Percentiles rank a stretch among this genome's conserved stretches.
Evolutionary conservation across 2,329 filamentous ascomycete genomes (phyloP).

Genomic region (Cryoendolithus antarcticus): DNA sequence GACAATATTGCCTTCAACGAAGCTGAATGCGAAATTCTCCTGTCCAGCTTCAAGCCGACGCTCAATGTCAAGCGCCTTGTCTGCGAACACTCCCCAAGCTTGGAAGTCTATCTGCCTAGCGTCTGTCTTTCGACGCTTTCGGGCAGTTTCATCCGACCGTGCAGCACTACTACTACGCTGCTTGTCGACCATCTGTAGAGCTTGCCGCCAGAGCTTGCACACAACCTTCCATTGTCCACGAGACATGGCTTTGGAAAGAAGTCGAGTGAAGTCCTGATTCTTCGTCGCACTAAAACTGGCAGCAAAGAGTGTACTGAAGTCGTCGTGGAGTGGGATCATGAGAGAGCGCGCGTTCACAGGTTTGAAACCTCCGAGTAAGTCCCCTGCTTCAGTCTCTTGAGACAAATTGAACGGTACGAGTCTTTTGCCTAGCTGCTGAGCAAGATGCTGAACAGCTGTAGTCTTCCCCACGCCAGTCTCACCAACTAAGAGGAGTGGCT

Average conservation of each 20-base stretch:
- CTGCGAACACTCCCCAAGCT: conserved; percentile 71
- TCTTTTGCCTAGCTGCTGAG: conserved; percentile 70
- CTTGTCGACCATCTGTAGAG: conserved; percentile 72
- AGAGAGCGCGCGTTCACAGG: conserved; percentile 82
- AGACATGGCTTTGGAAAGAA: conserved; percentile 64
- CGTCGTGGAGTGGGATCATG: conserved; percentile 80
- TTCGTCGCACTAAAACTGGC: conserved; percentile 78
- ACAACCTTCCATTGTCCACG: conserved; percentile 81
- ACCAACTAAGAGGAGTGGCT: conserved; percentile 88
- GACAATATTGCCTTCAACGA: conserved; percentile 90
- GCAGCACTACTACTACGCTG: conserved; percentile 34
- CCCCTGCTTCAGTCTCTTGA: conserved; percentile 94
- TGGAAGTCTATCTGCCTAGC: conserved; percentile 36
- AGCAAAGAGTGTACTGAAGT: conserved; percentile 81
- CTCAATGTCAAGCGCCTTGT: conserved; percentile 65
- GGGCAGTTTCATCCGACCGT: conserved; percentile 43
- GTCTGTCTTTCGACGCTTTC: conserved; percentile 59
- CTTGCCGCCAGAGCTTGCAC: conserved; percentile 77
- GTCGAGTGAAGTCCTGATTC: conserved; percentile 76
- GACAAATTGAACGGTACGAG: conserved; percentile 91
- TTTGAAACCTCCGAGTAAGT: conserved; percentile 91
- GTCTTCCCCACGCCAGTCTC: conserved; percentile 99
- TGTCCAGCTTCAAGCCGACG: conserved; percentile 62
- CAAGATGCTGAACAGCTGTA: conserved; percentile 85
- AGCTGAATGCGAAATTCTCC: conserved; percentile 79